phyloP scores from a whole-genome alignment of 495 filamentous ascomycete genomes.

The Letharia lupina region DNA sequence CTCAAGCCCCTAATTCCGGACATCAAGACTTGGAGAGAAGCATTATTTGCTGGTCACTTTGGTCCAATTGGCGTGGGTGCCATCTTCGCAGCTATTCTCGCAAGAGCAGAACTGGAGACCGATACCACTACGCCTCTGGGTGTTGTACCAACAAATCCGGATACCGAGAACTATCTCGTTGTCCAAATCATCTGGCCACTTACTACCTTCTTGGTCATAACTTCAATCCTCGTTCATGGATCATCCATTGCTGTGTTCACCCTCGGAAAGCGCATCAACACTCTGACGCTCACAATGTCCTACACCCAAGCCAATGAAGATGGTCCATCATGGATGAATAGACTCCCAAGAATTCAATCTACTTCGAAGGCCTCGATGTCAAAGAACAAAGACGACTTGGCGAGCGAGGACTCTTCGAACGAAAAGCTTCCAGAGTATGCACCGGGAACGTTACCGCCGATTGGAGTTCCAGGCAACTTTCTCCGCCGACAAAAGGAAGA shows the following conservation, averaged over 20 bases:
- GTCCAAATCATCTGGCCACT: conserved; percentile 91
- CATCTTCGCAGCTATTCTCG: conserved; percentile 89
- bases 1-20: conserved; percentile 93
- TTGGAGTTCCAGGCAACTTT: conserved; percentile 69
- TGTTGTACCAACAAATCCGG: conserved; percentile 46
- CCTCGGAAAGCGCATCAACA: conserved; percentile 96
- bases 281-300: conserved; percentile 87
- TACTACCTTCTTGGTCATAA: conserved; percentile 85
- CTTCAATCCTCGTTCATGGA: conserved; percentile 92
- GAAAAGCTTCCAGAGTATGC: conserved; percentile 61
- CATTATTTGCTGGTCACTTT: conserved; percentile 95
- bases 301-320: conserved; percentile 88
- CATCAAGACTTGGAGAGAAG: conserved; percentile 97
- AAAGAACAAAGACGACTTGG: conserved; percentile 52
- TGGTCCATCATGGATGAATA: conserved; percentile 87
- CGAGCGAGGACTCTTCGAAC: conserved; percentile 44
- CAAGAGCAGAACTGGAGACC: conserved; percentile 77
- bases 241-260: conserved; percentile 98
- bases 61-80: conserved; percentile 97
- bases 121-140: conserved; percentile 61
- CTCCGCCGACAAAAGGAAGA: conserved; percentile 74
- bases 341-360: conserved; percentile 80
- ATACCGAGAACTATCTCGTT: conserved; percentile 57
- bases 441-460: conserved; percentile 71
- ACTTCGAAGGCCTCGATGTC: conserved; percentile 77